A percentile compares a stretch with the other conserved stretches of the same genome.
Conservation (phyloP, 2,329 filamentous ascomycete genomes). For the Alternaria longipes region DNA sequence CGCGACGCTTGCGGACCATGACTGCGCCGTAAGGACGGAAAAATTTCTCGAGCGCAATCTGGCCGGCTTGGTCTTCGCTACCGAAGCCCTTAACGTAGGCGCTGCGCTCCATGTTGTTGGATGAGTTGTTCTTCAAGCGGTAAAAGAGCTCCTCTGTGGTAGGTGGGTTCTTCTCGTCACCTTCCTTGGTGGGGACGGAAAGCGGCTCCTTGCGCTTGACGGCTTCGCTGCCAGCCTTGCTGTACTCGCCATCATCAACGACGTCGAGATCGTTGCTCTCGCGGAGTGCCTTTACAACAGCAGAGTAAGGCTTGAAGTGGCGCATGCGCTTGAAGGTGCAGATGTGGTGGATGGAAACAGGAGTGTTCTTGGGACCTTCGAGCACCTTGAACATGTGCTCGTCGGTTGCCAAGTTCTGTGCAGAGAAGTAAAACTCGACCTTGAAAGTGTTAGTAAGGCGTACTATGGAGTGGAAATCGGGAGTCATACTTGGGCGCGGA, state of each 20-base stretch:
- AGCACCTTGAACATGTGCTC: constrained; percentile 84
- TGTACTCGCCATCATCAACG: constrained; percentile 74
- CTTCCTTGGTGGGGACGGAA: constrained; percentile 34
- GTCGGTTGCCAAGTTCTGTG: constrained; percentile 88
- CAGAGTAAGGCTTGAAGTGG: constrained; percentile 86
- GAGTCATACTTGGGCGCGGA: constrained; percentile 77
- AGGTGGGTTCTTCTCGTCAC: constrained; percentile 42
- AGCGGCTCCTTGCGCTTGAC: constrained; percentile 77
- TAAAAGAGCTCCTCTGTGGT: constrained; percentile 55
- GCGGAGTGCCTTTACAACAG: constrained; percentile 83
- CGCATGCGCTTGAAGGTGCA: constrained; percentile 95
- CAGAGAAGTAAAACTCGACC: constrained; percentile 97
- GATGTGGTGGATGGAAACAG: constrained; percentile 80
- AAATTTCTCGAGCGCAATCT: constrained; percentile 94
- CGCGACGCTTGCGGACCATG: constrained; percentile 85
- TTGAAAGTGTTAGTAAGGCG: constrained; percentile 51
- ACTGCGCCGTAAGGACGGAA: constrained; percentile 82
- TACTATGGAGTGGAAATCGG: background rate
- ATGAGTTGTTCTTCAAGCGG: constrained; percentile 63
- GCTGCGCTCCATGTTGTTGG: constrained; percentile 74
- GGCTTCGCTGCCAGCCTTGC: constrained; percentile 50
- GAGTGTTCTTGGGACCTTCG: constrained; percentile 80
- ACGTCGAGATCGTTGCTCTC: constrained; percentile 78
- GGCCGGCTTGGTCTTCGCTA: constrained; percentile 80
- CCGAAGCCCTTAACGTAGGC: constrained; percentile 97